These are phyloP conservation scores for Neurospora discreta DNA, from an alignment of 495 filamentous ascomycete genomes.

Conservation along the genomic window DNA sequence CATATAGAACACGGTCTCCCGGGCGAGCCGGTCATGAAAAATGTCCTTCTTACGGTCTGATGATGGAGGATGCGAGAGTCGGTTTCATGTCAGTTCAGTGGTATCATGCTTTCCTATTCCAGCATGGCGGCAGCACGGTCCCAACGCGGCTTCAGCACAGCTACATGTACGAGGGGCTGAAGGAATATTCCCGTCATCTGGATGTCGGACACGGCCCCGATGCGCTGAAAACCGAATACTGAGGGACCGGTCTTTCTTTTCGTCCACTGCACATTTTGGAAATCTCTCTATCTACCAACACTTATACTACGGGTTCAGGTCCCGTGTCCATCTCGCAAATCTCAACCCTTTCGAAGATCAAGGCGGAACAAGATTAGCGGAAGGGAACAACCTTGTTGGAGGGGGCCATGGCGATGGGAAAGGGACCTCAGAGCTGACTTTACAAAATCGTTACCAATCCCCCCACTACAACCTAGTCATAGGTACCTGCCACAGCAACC, in stretches of 20 bases:
- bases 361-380: not conserved
- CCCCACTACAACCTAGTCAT: not conserved
- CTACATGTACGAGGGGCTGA: not conserved
- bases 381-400: not conserved
- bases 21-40: not conserved
- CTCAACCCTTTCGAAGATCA: not conserved
- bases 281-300: not conserved
- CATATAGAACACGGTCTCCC: not conserved
- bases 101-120: not conserved
- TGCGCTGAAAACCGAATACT: not conserved
- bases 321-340: not conserved
- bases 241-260: not conserved
- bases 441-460: not conserved
- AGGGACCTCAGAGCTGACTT: not conserved
- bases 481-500: not conserved
- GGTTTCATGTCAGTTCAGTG: not conserved
- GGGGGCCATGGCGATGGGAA: not conserved
- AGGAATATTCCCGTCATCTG: not conserved
- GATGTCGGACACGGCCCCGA: not conserved
- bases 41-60: not conserved
- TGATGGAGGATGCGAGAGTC: not conserved
- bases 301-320: not conserved
- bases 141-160: too few relatives aligned
- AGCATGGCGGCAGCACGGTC: not conserved
- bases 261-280: not conserved